A percentile compares a stretch with the other conserved stretches of the same genome.
These are phyloP conservation scores for Myriosclerotinia scirpicola DNA, from an alignment of 2,329 filamentous ascomycete genomes.

Conservation along the genomic window DNA sequence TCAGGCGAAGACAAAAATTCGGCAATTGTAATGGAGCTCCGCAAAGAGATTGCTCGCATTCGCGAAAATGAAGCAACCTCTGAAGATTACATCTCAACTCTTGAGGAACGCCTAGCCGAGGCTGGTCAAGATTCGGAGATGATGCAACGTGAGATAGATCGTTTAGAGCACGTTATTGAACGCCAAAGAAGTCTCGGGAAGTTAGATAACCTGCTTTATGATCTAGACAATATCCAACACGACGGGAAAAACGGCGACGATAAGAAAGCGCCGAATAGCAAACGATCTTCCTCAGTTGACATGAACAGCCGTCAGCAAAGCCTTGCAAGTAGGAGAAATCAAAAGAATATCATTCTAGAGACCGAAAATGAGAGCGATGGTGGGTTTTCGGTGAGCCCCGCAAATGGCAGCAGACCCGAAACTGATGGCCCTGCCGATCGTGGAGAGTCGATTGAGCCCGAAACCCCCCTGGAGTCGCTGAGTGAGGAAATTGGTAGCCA, in stretches of 20 bases:
- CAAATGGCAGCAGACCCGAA: slow-evolving; percentile 32
- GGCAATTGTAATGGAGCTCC: slow-evolving; percentile 78
- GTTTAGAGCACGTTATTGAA: slow-evolving; percentile 91
- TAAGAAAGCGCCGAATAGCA: slow-evolving; percentile 46
- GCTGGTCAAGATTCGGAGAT: slow-evolving; percentile 93
- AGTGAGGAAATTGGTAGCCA: slow-evolving; percentile 37
- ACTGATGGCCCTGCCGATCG: slow-evolving; percentile 40
- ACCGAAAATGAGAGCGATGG: slow-evolving; percentile 40
- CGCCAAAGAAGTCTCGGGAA: slow-evolving; percentile 93
- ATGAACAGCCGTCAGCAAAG: slow-evolving; percentile 55
- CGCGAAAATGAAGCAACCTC: slow-evolving; percentile 87
- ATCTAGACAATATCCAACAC: slow-evolving; percentile 76
- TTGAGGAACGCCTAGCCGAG: slow-evolving; percentile 93
- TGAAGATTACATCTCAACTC: slow-evolving; percentile 95
- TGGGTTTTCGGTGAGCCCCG: slow-evolving; percentile 24
- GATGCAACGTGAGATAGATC: slow-evolving; percentile 95
- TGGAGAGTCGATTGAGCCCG: slow-evolving; percentile 43
- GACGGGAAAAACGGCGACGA: slow-evolving; percentile 49
- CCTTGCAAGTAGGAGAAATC: slow-evolving; percentile 53
- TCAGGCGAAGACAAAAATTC: slow-evolving; percentile 92
- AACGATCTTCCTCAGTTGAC: slow-evolving; percentile 43
- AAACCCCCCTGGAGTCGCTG: slow-evolving; percentile 39
- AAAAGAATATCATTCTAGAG: slow-evolving; percentile 57
- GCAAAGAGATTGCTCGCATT: slow-evolving; percentile 84
- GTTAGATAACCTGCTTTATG: slow-evolving; percentile 86